These are phyloP conservation scores for Colletotrichum zoysiae DNA, from an alignment of 2,329 filamentous ascomycete species.

Conservation along the genomic window DNA sequence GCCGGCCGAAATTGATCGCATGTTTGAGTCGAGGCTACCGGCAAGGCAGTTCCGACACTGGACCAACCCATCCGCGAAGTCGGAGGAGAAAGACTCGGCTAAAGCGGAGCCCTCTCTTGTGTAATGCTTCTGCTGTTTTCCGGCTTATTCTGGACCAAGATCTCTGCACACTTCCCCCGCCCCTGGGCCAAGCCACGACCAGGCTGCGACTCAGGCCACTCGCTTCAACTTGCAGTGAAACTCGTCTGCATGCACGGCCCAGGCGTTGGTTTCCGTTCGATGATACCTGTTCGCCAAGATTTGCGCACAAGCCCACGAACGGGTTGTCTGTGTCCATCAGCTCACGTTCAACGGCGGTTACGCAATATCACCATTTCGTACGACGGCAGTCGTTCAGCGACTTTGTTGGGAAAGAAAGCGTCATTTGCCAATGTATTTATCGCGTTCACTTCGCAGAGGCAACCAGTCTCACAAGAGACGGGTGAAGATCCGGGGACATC, in stretches of 20 bases:
- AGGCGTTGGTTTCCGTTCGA: slow-evolving; percentile 22
- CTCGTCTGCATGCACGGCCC: slow-evolving; percentile 11
- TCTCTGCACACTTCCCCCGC: neutral
- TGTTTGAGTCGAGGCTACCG: slow-evolving; percentile 49
- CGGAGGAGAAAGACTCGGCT: slow-evolving; percentile 14
- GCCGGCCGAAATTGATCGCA: slow-evolving; percentile 61
- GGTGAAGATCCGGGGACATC: neutral
- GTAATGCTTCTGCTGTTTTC: slow-evolving; percentile 3
- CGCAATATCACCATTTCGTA: neutral
- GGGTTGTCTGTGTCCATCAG: slow-evolving; percentile 21
- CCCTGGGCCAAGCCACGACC: slow-evolving; percentile 7
- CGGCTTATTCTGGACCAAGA: slow-evolving; percentile 1
- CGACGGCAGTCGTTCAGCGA: neutral
- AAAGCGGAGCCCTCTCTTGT: slow-evolving; percentile 17
- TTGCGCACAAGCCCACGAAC: slow-evolving; percentile 22
- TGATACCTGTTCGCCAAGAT: slow-evolving; percentile 17
- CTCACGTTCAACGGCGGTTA: neutral
- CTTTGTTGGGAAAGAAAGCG: neutral
- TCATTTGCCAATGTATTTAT: neutral
- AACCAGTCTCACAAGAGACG: no score
- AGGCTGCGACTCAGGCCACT: slow-evolving; percentile 24
- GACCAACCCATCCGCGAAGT: slow-evolving; percentile 22
- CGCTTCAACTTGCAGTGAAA: slow-evolving; percentile 24
- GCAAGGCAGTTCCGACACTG: slow-evolving; percentile 47
- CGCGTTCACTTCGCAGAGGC: no score